Conservation (phyloP, 2,329 filamentous ascomycete species). For the Colletotrichum lini region DNA sequence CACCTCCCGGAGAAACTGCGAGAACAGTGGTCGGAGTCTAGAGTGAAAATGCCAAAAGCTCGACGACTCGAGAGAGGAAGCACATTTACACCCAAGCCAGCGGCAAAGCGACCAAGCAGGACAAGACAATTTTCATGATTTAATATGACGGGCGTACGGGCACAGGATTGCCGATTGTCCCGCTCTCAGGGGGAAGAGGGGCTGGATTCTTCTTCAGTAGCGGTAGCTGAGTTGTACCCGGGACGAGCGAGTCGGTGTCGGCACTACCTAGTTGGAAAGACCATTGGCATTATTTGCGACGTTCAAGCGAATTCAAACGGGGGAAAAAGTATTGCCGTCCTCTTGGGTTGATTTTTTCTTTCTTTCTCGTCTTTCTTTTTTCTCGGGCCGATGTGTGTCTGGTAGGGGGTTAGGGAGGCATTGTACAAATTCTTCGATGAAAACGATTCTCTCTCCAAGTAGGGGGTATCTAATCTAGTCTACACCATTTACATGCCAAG, state of each 20-base stretch:
- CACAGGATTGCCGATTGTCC: slow-evolving; percentile 16
- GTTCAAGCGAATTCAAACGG: slow-evolving; percentile 15
- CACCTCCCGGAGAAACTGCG: neutral
- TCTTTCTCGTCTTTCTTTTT: neutral
- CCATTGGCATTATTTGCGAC: slow-evolving; percentile 8
- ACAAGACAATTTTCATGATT: slow-evolving; percentile 7
- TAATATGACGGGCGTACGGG: slow-evolving; percentile 8
- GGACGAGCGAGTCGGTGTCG: neutral
- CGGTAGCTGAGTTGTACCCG: neutral
- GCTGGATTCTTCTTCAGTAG: slow-evolving; percentile 8
- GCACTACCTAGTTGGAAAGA: neutral
- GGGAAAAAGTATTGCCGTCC: slow-evolving; percentile 15
- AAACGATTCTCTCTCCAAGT: slow-evolving; percentile 16
- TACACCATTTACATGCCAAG: slow-evolving; percentile 37
- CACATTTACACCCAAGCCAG: slow-evolving; percentile 1
- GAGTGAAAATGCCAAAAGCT: neutral
- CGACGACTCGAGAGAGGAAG: slow-evolving; percentile 4
- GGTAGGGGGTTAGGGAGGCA: slow-evolving; percentile 1
- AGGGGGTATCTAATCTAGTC: slow-evolving; percentile 42
- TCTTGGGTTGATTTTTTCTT: neutral
- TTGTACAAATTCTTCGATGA: slow-evolving; percentile 29
- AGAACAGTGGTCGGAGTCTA: neutral
- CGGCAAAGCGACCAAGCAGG: slow-evolving; percentile 14
- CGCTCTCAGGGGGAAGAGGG: neutral
- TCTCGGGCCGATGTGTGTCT: neutral